Evolutionary conservation across 2,329 filamentous ascomycete species (phyloP), one percentile per base, ranked within the genome.

Genomic region (Arthrobotrys pseudoclavata): DNA sequence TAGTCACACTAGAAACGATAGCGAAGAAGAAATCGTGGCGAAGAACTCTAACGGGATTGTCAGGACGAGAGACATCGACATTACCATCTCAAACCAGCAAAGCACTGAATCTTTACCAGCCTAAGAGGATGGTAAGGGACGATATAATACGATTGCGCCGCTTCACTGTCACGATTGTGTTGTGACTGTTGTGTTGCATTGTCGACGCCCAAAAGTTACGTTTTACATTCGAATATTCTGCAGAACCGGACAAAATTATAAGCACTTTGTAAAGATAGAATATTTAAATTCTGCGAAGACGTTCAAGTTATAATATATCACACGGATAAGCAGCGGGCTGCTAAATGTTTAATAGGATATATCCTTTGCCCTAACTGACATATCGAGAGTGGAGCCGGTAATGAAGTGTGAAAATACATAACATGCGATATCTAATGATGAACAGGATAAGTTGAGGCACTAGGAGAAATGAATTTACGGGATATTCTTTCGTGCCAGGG

Each of bases 11-110:
- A n/a, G 69, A 29, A 74, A 74, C 34, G 69, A 74, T 7, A 74
- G 69, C 18, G 69, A 74, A 31, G 69, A 74, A 61, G 69, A 74
- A 40, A 71, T 71, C 1, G 50, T 74, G 15, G 31, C 62, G 7
- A 67, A 74, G 20, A 74, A 67, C 24, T 26, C 61, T 5, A 67
- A 74, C 20, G 61, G 50, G 18, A 74, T 74, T 15, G 29, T 74
- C 9, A 52, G 66, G 15, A 74, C 69, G 13, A 60, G 42, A 24
- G 69, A 74, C 26, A 57, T 72, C 24, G 50, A 45, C 31, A 47
- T 67, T 15, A 60, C 61, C 0, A 62, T 74, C 22, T 67, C 64
- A 5, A 40, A 50, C 20, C 69, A 74, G n/a, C 50, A 67, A 3
- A 74, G 61, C 42, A 74, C 61, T 10, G 69, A 74, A 7, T 67